Evolutionary conservation across 192 early-diverging fungal species (phyloP), one percentile per base, ranked within the genome.

Genomic region (Coemansia umbellata): DNA sequence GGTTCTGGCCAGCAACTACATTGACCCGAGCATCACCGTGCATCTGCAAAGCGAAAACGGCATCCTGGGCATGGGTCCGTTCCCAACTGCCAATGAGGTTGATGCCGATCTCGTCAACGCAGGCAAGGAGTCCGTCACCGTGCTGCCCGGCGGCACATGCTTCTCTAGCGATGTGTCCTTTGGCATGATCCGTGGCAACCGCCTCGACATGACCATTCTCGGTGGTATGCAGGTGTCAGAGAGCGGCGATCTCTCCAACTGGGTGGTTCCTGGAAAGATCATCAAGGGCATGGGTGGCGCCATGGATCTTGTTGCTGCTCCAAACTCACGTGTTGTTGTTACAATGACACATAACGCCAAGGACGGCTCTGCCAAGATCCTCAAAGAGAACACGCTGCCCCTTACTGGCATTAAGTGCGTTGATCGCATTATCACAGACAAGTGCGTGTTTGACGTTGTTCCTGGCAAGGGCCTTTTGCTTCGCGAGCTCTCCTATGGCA

Each of bases 241-340:
- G 53, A 71, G 69, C 55, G 89, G 89, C 28, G 85, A 86, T 61
- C 74, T 91, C 37, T 86, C 89, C 55, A 91, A 91, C 78, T 91
- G 89, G 89, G 85, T 91, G 57, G 84, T 91, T 17, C 89, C 89
- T 10, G 81, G 86, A 31, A 91, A 91, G 75, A 86, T 91, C 79
- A 85, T 91, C 58, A 91, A 91, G 80, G 89, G 89, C 53, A 86
- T 83, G 82, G 89, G 89, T 35, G 87, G 89, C 9, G 87, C 89
- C 10, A 89, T 89, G 87, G 89, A 91, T 48, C 68, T 91, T 18
- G 89, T 91, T 2, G 79, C 87, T 27, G 81, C 81, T 21, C 69
- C 79, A 17, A 76, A 69, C 31, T 84, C 87, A 17, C 80, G 79
- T 24, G 89, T 91, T 6, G 87, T 91, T 23, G 87, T 91, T 37